These are phyloP conservation scores for Suhomyces bolitotheri DNA, from an alignment of 1,139 yeast genomes.

Conservation along the genomic window DNA sequence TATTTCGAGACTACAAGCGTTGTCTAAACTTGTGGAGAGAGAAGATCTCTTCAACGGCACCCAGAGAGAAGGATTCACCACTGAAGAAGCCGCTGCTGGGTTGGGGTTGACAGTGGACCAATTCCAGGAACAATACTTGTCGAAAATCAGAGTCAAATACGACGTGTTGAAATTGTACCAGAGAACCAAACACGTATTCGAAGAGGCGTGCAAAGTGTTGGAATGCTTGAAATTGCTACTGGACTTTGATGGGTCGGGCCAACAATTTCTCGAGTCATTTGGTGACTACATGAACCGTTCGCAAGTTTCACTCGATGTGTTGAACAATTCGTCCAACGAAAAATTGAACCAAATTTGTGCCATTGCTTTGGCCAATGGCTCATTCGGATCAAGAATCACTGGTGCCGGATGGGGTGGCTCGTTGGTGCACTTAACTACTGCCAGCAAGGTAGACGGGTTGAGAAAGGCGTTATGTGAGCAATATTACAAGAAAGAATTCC, in stretches of 20 bases:
- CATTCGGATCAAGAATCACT: slow-evolving; percentile 68
- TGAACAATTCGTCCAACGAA: slow-evolving; percentile 57
- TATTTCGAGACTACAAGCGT: slow-evolving; percentile 36
- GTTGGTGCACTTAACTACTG: slow-evolving; percentile 61
- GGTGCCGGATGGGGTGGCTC: slow-evolving; percentile 89
- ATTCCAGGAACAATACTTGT: slow-evolving; percentile 47
- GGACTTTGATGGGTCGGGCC: slow-evolving; percentile 14
- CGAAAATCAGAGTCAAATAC: slow-evolving; percentile 58
- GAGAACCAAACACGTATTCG: slow-evolving; percentile 62
- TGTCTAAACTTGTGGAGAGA: slow-evolving; percentile 45
- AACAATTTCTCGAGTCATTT: slow-evolving; percentile 36
- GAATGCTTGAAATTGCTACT: slow-evolving; percentile 46
- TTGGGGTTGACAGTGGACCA: slow-evolving; percentile 46
- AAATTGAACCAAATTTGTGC: slow-evolving; percentile 54
- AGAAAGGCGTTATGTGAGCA: slow-evolving; percentile 47
- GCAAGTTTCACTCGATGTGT: slow-evolving; percentile 51
- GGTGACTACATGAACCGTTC: slow-evolving; percentile 63
- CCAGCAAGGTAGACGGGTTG: slow-evolving; percentile 45
- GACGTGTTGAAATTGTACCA: slow-evolving; percentile 55
- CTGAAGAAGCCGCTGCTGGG: slow-evolving; percentile 48
- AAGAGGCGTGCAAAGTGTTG: slow-evolving; percentile 63
- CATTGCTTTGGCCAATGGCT: slow-evolving; percentile 57
- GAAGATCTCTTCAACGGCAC: slow-evolving; percentile 29
- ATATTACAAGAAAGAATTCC: slow-evolving; percentile 53
- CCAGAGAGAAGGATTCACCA: slow-evolving; percentile 49